A percentile compares a stretch with the other conserved stretches of the same genome.
phyloP scores from a whole-genome alignment of 768 basidiomycete genomes.

The Artomyces pyxidatus region DNA sequence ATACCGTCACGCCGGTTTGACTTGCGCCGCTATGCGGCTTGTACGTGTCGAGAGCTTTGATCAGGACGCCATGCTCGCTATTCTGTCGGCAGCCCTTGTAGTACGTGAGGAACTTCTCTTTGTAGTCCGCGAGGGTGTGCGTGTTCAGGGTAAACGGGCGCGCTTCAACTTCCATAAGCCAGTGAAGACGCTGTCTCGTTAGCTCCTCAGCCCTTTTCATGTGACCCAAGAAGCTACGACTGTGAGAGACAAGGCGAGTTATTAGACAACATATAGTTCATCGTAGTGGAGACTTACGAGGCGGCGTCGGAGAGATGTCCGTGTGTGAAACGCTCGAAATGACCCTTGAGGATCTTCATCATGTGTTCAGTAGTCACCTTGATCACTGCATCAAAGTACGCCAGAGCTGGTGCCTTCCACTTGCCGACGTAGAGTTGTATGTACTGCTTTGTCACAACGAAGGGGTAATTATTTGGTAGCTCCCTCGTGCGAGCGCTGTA shows the following conservation, averaged over 20 bases:
- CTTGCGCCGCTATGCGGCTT: background rate
- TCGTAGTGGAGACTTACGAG: no score
- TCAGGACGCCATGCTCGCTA: background rate
- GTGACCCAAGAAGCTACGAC: conserved; percentile 4
- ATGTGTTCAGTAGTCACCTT: conserved; percentile 12
- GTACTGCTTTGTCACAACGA: conserved; percentile 21
- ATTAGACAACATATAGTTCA: no score
- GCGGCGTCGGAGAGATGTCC: no score
- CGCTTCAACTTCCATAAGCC: conserved; percentile 5
- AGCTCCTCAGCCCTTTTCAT: conserved; percentile 2
- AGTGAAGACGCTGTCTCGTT: conserved; percentile 3
- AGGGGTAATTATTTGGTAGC: conserved; percentile 57
- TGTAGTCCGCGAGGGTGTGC: conserved; percentile 23
- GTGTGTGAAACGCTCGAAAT: conserved; percentile 17
- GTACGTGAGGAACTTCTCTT: conserved; percentile 38
- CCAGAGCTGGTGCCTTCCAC: conserved; percentile 16
- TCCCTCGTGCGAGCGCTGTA: conserved; percentile 58
- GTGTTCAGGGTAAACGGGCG: conserved; percentile 19
- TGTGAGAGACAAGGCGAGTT: background rate
- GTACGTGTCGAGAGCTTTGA: background rate
- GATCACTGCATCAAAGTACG: conserved; percentile 15
- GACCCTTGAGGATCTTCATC: conserved; percentile 7
- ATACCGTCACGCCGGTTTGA: conserved; percentile 13
- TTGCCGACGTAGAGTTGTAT: conserved; percentile 11
- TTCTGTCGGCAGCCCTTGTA: conserved; percentile 31